A percentile compares a stretch with the other conserved stretches of the same genome.
These are phyloP conservation scores for Pseudoscleropodium purum DNA, from an alignment of 225 moss, liverwort and hornwort species.

Conservation along the genomic window DNA sequence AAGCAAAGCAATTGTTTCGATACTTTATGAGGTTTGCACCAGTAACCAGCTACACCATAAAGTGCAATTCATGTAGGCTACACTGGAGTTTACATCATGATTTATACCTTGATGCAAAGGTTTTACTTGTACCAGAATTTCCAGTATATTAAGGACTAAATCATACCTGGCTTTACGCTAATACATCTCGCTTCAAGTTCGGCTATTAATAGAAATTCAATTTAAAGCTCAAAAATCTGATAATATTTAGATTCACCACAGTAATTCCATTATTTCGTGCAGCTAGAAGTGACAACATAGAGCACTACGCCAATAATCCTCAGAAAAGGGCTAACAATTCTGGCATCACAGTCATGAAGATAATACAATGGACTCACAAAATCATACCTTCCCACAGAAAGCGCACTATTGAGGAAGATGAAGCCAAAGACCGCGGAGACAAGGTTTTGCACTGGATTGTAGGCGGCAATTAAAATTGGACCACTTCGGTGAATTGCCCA, in stretches of 20 bases:
- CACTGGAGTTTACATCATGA: neutral
- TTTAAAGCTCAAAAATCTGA: neutral
- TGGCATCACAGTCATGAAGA: neutral
- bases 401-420: slow-evolving; percentile 33
- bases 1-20: neutral
- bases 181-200: neutral
- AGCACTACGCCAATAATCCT: neutral
- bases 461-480: slow-evolving; percentile 59
- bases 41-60: neutral
- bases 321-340: neutral
- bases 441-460: slow-evolving; percentile 24
- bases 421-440: slow-evolving; percentile 42
- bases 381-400: slow-evolving; percentile 57
- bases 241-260: neutral
- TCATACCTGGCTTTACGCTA: neutral
- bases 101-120: neutral
- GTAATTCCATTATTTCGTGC: neutral
- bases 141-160: neutral
- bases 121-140: neutral
- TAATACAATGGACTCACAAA: neutral
- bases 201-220: neutral
- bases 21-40: neutral
- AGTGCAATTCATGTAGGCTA: neutral
- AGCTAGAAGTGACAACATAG: neutral
- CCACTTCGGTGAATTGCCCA: slow-evolving; percentile 63